Percentiles rank a stretch among this genome's conserved stretches.
phyloP scores from a whole-genome alignment of 805 yeast genomes.

The Blastobotrys americana region DNA sequence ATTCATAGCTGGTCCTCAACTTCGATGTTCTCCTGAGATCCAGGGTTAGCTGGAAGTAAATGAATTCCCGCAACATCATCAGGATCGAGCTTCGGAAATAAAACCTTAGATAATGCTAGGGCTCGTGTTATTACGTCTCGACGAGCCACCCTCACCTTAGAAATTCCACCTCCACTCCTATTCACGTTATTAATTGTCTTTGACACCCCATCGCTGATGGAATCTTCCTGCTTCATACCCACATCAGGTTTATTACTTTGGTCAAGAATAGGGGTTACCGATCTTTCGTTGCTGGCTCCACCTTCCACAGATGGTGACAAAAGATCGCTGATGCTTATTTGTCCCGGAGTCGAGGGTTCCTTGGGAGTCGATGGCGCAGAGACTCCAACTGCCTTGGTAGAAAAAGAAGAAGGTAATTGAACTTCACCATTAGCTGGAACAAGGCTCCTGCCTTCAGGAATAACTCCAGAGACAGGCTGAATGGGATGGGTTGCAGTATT shows the following conservation, averaged over 20 bases:
- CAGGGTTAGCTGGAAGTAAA: not conserved
- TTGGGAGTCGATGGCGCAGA: slow-evolving; percentile 4
- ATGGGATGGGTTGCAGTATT: not conserved
- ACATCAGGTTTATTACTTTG: not conserved
- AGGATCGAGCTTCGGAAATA: slow-evolving; percentile 12
- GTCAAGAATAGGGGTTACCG: not conserved
- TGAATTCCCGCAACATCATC: not conserved
- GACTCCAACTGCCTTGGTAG: too few species aligned
- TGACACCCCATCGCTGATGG: too few species aligned
- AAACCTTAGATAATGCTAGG: slow-evolving; percentile 21
- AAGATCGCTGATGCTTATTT: not conserved
- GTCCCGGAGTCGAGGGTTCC: not conserved
- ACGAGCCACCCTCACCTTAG: slow-evolving; percentile 37
- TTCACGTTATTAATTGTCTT: not conserved
- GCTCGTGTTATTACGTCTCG: slow-evolving; percentile 40
- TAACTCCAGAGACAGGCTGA: slow-evolving; percentile 1
- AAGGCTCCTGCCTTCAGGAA: not conserved
- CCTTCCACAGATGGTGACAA: not conserved
- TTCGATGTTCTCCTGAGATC: too few species aligned
- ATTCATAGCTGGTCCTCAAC: too few species aligned
- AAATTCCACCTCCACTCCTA: not conserved
- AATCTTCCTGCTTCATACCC: not conserved
- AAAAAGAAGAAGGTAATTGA: too few species aligned
- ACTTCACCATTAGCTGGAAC: not conserved
- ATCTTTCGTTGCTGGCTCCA: not conserved